Base-by-base conservation (phyloP, 352 stramenopile species). In the Phytophthora capsici region DNA sequence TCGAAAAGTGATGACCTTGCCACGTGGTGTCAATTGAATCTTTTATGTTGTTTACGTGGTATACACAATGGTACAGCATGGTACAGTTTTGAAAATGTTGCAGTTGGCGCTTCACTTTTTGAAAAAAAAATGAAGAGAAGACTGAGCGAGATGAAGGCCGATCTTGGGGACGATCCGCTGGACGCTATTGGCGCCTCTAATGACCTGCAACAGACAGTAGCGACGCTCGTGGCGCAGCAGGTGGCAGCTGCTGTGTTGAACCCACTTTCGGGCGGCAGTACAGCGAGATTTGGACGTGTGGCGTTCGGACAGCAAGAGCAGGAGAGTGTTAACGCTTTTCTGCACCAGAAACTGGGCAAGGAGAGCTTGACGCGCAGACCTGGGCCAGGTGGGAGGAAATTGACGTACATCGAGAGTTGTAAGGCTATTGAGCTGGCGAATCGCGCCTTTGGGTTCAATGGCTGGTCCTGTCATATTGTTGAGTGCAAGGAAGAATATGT, bases 351-450 rank as follows among this genome's bases (percentile, higher is more conserved):
- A 58, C 78, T 96, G 20, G 86, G 78, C 47, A 91, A 91, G 32
- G 78, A 92, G 34, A 82, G 87, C 63, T 58, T 96, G 30, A 69
- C 84, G 23, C 73, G 85, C 0, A 71, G 88, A 4, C 82, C 88
- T 0, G 88, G 88, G 1, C 88, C 88, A 6, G 82, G 88, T 6
- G 86, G 86, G 37, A 85, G 75, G 37, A 84, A 88, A 16, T 64
- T 96, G 20, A 96, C 84, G 49, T 96, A 96, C 63, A 92, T 96
- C 19, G 88, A 96, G 65, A 96, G 88, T 63, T 94, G 88, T 63
- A 96, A 96, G 63, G 86, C 86, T 37, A 96, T 96, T 46, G 88
- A 96, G 69, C 67, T 96, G 43, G 88, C 88, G 25, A 96, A 96
- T 69, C 79, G 86, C 49, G 85, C 86, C n/a, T 96, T 96, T 40